Evolutionary conservation across 192 early-diverging fungal species (phyloP).

Genomic region (Irineochytrium annulatum): DNA sequence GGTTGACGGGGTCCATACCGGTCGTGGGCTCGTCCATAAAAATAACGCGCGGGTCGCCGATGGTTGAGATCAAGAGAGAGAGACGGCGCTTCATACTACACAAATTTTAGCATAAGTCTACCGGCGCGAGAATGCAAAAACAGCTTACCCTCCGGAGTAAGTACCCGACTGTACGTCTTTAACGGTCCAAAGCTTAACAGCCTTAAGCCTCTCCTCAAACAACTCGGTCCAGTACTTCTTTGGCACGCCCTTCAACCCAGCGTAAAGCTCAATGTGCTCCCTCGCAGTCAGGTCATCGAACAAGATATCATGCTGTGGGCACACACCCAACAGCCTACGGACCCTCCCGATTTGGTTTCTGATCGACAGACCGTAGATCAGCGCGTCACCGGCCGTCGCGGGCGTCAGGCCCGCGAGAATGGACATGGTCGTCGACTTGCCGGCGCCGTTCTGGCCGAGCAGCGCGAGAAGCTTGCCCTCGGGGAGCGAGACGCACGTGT

Average conservation of each 20-base stretch:
- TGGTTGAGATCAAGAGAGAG: slow-evolving; percentile 66
- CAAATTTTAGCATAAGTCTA: background rate
- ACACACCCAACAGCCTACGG: slow-evolving; percentile 70
- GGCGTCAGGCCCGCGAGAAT: slow-evolving; percentile 74
- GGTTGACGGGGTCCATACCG: slow-evolving; percentile 80
- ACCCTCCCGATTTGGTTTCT: slow-evolving; percentile 59
- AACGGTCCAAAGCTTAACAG: slow-evolving; percentile 65
- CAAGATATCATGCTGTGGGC: slow-evolving; percentile 74
- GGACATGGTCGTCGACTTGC: slow-evolving; percentile 72
- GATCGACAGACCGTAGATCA: slow-evolving; percentile 59
- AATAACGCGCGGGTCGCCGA: slow-evolving; percentile 67
- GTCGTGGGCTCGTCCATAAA: slow-evolving; percentile 66
- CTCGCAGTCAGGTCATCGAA: slow-evolving; percentile 70
- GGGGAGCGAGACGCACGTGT: slow-evolving; percentile 32
- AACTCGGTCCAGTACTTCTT: slow-evolving; percentile 37
- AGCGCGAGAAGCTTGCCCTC: slow-evolving; percentile 54
- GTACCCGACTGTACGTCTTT: slow-evolving; percentile 57
- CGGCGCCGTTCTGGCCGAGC: slow-evolving; percentile 73
- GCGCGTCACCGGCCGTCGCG: slow-evolving; percentile 61
- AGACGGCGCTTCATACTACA: slow-evolving; percentile 65
- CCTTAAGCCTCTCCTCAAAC: slow-evolving; percentile 63
- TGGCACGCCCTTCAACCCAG: slow-evolving; percentile 71
- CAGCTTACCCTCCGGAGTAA: slow-evolving; percentile 56
- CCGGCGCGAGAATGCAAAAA: background rate
- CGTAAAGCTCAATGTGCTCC: slow-evolving; percentile 71